Base-by-base conservation (phyloP, 2,329 filamentous ascomycete species). In the Phyllosticta citriasiana region DNA sequence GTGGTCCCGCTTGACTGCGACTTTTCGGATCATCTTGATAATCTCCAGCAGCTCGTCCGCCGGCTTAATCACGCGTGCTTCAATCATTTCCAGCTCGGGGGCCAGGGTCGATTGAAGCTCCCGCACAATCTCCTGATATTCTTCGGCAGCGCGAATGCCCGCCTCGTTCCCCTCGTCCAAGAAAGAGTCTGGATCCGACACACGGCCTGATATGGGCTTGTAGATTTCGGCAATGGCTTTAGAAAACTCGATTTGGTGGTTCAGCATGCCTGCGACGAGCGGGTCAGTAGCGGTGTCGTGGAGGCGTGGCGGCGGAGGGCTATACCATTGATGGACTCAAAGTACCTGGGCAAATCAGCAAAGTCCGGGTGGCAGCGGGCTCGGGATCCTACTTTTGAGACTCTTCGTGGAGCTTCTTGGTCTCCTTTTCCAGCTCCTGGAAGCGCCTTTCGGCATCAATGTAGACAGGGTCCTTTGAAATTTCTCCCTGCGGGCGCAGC, bases 81-180 rank as follows among this genome's bases (percentile, higher is more conserved):
- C 91, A 69, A 99, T 97, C 91, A 97, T 96, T 73, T 99, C 94
- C 66, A 99, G 81, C 77, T 99, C 94, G 0, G 94, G 94, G 59
- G 87, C 83, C 62, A 99, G 79, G 2, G 90, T 94, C 61, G 89
- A 89, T 71, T 96, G 91, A 62, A 99, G 80, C 64, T 97, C 93
- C 67, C 87, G 86, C 65, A 97, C 93, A 57, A 97, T 89, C 2
- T 81, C 80, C 77, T 97, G 91, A 76, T 99, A 99, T 76, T 99
- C 91, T 72, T 97, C 93, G 76, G 94, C 99, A 27, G 94, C 94
- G 65, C 85, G 83, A 70, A 99, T 97, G 61, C 94, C 94, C 72
- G 96, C 94, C 1, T 88, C 85, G 71, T 97, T 97, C 61, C 91
- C 91, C 75, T 96, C 88, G 53, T 87, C 80, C 60, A 88, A 82